A percentile compares a stretch with the other conserved stretches of the same genome.
Evolutionary conservation across 2,329 filamentous ascomycete genomes (phyloP).

Genomic region (Aspergillus sp.): DNA sequence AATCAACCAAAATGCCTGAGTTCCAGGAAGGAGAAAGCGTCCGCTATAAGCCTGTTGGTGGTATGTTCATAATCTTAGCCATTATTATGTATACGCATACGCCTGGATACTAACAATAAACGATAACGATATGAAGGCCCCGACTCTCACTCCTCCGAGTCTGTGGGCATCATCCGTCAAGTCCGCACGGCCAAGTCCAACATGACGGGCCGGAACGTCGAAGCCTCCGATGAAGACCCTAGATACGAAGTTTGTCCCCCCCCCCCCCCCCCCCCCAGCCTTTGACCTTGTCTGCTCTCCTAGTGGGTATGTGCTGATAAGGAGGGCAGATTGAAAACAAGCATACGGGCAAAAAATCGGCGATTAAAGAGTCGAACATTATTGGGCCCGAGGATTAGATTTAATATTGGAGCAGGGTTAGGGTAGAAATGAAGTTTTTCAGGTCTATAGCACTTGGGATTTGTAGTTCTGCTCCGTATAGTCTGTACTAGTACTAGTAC

Average conservation of each 20-base stretch:
- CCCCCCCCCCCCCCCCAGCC: background rate
- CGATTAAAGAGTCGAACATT: slow-evolving; percentile 25
- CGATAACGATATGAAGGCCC: slow-evolving; percentile 22
- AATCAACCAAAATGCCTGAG: slow-evolving; percentile 14
- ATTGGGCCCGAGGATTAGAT: slow-evolving; percentile 17
- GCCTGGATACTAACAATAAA: background rate
- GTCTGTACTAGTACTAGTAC: no score
- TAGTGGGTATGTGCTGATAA: slow-evolving; percentile 1
- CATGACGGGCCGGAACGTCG: slow-evolving; percentile 29
- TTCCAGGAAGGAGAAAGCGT: slow-evolving; percentile 30
- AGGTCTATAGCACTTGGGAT: no score
- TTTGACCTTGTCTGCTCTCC: slow-evolving; percentile 1
- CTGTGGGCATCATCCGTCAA: slow-evolving; percentile 29
- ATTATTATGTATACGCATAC: no score
- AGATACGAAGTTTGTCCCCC: slow-evolving; percentile 30
- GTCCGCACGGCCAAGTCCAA: slow-evolving; percentile 27
- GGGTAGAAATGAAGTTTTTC: no score
- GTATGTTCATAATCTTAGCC: slow-evolving; percentile 15
- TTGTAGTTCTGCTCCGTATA: no score
- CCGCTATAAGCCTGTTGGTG: slow-evolving; percentile 36
- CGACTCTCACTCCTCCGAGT: slow-evolving; percentile 31
- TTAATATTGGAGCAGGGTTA: no score
- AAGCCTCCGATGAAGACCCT: slow-evolving; percentile 26
- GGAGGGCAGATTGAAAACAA: slow-evolving; percentile 18
- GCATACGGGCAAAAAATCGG: slow-evolving; percentile 19